Evolutionary conservation across 805 yeast genomes (phyloP).

Genomic region (Isabelozyma pseudorhagii): DNA sequence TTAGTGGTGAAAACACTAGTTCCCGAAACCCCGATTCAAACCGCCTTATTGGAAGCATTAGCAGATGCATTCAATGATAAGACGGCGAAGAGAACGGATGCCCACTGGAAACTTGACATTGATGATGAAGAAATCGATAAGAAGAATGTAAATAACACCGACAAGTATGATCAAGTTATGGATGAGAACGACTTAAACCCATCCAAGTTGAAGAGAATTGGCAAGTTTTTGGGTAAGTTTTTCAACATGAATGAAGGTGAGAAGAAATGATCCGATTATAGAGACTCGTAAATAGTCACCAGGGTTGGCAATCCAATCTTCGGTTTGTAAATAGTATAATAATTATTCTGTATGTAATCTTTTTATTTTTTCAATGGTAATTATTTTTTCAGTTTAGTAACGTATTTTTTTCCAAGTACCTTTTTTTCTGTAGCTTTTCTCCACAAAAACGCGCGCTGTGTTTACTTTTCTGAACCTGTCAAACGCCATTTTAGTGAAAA

Average conservation of each 20-base stretch:
- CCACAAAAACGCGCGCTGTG: neutral
- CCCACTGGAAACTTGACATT: constrained; percentile 33
- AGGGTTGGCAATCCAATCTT: neutral
- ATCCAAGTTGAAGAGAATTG: constrained; percentile 52
- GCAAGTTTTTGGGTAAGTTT: constrained; percentile 55
- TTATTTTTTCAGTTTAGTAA: too few species aligned
- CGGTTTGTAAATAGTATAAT: neutral
- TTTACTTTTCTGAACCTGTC: neutral
- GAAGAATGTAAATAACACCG: constrained; percentile 1
- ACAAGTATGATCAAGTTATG: constrained; percentile 13
- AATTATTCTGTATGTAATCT: neutral
- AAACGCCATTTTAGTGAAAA: neutral
- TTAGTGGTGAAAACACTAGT: constrained; percentile 68
- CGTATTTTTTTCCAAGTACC: neutral
- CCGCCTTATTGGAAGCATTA: constrained; percentile 85
- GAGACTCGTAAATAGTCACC: neutral
- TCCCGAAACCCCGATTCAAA: constrained; percentile 81
- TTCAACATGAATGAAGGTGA: constrained; percentile 43
- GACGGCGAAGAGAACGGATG: constrained; percentile 68
- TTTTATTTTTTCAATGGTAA: too few species aligned
- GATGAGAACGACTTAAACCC: constrained; percentile 44
- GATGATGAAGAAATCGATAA: constrained; percentile 18
- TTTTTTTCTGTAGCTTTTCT: neutral
- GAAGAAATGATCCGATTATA: constrained; percentile 1
- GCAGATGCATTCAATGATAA: constrained; percentile 87